Base-by-base conservation (phyloP, 2,329 filamentous ascomycete genomes). In the Dothidotthia symphoricarpi region DNA sequence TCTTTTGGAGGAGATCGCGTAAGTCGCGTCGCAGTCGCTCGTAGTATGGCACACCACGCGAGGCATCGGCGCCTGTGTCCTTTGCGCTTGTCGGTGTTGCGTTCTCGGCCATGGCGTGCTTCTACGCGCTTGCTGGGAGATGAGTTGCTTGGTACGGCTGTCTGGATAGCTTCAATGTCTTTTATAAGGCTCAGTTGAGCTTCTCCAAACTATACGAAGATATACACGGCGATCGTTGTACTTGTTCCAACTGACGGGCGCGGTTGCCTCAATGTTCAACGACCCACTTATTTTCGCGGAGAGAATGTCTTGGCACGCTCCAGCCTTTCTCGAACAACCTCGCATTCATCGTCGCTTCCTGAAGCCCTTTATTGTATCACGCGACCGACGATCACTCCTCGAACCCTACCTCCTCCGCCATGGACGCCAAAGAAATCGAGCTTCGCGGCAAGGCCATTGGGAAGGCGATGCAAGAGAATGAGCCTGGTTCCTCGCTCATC, bases 381-480 rank as follows among this genome's bases (percentile, higher is more conserved):
- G 32, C 31, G 34, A 33, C 41, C 25, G 24, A 19, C 25, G 15
- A 22, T 27, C 14, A 17, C 34, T 22, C 19, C 9, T 22, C 19
- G 9, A 22, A 22, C 19, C 5, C 19, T 5, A 22, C 19, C 19
- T 34, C 33, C 24, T 34, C 34, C 28, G 34, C 39, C 13, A 53
- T 95, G 85, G 85, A 95, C 58, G 79, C 83, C 60, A 87, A 88
- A 69, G 86, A 91, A 63, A 85, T 96, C 38, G 80, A 84, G 57
- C 73, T 82, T 58, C 83, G 82, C 68, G 82, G 88, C 59, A 85
- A 87, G 70, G 81, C 84, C 61, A 78, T 97, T 60, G 80, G 78
- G 55, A 95, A 95, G 72, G 87, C 88, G 16, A 76, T 87, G 28
- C 74, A 76, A 31, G 81, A 82, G 39, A 86, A 86, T 60, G 87